A percentile compares a stretch with the other conserved stretches of the same genome.
phyloP scores from a whole-genome alignment of 345 rosid genomes.

The rapeseed (Brassica napus) region DNA sequence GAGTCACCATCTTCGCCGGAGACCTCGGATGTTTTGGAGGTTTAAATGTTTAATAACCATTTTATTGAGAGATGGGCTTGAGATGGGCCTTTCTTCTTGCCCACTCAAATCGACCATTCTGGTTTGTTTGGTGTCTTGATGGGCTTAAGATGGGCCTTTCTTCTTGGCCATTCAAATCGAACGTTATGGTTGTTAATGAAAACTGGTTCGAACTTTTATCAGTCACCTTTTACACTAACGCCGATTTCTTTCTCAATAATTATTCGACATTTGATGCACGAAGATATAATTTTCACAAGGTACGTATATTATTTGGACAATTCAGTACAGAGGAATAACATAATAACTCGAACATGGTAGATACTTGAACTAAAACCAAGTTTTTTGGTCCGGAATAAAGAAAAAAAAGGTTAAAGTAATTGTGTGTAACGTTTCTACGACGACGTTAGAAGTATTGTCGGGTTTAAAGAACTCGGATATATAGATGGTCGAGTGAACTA shows the following conservation, averaged over 20 bases:
- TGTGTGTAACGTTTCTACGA: not conserved
- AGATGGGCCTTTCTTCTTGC: not conserved
- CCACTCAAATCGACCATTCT: not conserved
- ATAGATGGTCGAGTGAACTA: not conserved
- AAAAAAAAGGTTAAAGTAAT: not conserved
- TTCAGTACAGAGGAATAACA: not conserved
- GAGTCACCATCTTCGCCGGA: slow-evolving; percentile 22
- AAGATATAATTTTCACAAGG: not conserved
- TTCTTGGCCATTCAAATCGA: not conserved
- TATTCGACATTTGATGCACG: not conserved
- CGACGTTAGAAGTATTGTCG: not conserved
- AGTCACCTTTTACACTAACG: not conserved
- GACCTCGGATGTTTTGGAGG: not conserved
- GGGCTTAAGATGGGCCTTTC: not conserved
- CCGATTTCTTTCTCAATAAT: not conserved
- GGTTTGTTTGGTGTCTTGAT: not conserved
- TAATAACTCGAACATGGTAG: not conserved
- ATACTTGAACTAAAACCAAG: not conserved
- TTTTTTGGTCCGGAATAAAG: not conserved
- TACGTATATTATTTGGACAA: not conserved
- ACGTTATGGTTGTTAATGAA: not conserved
- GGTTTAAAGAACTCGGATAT: not conserved
- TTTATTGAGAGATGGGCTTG: not conserved
- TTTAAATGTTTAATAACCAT: not conserved
- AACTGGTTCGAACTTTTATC: not conserved